Conservation (phyloP, 331 rosid species). For the Cydonia oblonga region DNA sequence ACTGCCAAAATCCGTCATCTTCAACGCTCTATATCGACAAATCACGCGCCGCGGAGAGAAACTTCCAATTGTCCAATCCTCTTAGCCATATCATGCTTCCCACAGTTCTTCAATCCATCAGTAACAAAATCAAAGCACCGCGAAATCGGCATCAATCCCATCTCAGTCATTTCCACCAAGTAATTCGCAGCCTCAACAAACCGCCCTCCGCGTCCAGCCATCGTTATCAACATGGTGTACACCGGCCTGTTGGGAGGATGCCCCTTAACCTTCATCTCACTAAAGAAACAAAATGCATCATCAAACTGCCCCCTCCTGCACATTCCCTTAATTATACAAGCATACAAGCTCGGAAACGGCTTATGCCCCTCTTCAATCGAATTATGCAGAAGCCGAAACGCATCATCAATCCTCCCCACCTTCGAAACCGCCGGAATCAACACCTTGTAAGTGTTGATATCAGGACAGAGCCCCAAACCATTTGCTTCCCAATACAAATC, state of each 20-base stretch:
- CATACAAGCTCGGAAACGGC: constrained; percentile 79
- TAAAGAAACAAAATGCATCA: constrained; percentile 78
- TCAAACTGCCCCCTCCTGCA: constrained; percentile 75
- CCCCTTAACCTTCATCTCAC: constrained; percentile 82
- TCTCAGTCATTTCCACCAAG: constrained; percentile 73
- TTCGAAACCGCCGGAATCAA: constrained; percentile 58
- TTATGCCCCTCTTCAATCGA: constrained; percentile 58
- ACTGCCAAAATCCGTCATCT: neutral
- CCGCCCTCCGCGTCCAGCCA: constrained; percentile 78
- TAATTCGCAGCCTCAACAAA: constrained; percentile 75
- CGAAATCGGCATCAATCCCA: constrained; percentile 66
- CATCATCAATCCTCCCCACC: constrained; percentile 53
- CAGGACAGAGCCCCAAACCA: constrained; percentile 50
- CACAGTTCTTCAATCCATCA: constrained; percentile 82
- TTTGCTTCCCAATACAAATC: constrained; percentile 44
- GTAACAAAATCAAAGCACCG: constrained; percentile 82
- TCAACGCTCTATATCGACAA: neutral
- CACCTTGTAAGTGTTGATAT: constrained; percentile 69
- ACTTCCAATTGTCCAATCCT: constrained; percentile 68
- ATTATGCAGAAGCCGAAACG: constrained; percentile 53
- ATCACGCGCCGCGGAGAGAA: constrained; percentile 38
- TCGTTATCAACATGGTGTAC: constrained; percentile 80
- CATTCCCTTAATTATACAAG: constrained; percentile 62
- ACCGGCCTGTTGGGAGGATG: constrained; percentile 92
- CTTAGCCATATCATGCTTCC: constrained; percentile 77